Conservation (phyloP, 352 stramenopile genomes). For the Phytopythium montanum region DNA sequence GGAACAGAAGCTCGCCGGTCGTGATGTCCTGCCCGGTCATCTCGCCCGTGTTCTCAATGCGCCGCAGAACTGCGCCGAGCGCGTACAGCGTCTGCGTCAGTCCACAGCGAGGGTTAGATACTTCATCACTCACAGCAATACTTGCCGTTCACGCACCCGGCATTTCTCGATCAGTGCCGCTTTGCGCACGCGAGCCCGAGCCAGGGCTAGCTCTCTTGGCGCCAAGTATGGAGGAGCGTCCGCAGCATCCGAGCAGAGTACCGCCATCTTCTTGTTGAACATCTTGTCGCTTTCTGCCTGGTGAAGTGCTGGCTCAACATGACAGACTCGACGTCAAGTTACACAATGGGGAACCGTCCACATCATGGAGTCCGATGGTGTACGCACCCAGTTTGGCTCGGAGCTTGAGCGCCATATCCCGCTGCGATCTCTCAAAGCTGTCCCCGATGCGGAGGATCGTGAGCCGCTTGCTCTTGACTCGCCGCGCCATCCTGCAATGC, state of each 20-base stretch:
- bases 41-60: slow-evolving; percentile 39
- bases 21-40: slow-evolving; percentile 43
- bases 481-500: too few species aligned
- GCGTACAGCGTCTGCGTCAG: slow-evolving; percentile 37
- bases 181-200: slow-evolving; percentile 54
- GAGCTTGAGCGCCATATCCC: slow-evolving; percentile 44
- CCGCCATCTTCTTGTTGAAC: slow-evolving; percentile 45
- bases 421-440: too few species aligned
- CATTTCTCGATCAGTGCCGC: slow-evolving; percentile 55
- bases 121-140: too few species aligned
- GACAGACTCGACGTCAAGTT: too few species aligned
- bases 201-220: slow-evolving; percentile 52
- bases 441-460: too few species aligned
- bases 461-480: too few species aligned
- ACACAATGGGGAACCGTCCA: too few species aligned
- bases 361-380: neutral
- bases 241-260: slow-evolving; percentile 59
- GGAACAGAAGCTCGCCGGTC: slow-evolving; percentile 52
- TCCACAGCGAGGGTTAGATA: too few species aligned
- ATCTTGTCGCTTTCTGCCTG: slow-evolving; percentile 63
- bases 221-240: slow-evolving; percentile 52
- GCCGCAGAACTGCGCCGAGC: slow-evolving; percentile 41
- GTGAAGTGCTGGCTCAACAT: slow-evolving; percentile 33
- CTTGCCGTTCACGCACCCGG: too few species aligned
- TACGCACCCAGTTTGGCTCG: slow-evolving; percentile 38